Base-by-base conservation (phyloP, 306 rosid species). In the Corylus heterophylla region DNA sequence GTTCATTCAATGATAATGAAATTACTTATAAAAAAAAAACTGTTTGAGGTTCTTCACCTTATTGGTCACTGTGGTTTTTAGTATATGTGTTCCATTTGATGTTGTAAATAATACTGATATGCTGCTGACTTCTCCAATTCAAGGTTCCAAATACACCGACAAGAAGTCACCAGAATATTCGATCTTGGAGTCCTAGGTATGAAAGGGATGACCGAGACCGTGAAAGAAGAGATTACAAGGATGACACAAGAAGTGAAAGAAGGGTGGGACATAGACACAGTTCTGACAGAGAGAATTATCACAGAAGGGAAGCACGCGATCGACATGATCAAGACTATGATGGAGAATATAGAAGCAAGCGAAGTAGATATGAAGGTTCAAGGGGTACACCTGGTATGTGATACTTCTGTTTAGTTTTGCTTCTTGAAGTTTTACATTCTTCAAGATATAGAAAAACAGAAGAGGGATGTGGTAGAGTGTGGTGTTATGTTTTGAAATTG, bases 371-470 rank as follows among this genome's bases (percentile, higher is more conserved):
- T 72, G 97, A 92, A 72, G 82, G 87, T 82, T 88, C 98, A 77
- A 88, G 87, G 79, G 87, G 95, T 88, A 89, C 91, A 51, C 91
- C 97, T 39, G 97, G 98, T 92, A 79, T 73, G 86, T 55, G 61
- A 66, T 47, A 74, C 42, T 72, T 71, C 18, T 59, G 44, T 37
- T 25, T 69, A 63, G 17, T 51, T 81, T 3, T 47, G 71, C 66
- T 51, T 49, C 69, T 22, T 55, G 39, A 49, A 27, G 49, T 69
- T 82, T 69, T 81, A 16, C 12, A 45, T 76, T 69, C 52, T 71
- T 75, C 69, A 35, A 71, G 51, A 55, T 17, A 77, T 35, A 54
- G 70, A 54, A 76, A 77, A 67, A 18, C 42, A 20, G 72, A 64
- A 67, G 27, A 67, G 42, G 72, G 72, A 39, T 18, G 13, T 39